Evolutionary conservation across 495 filamentous ascomycete species (phyloP), one percentile per base, ranked within the genome.

Genomic region (Bryoglossum gracile): DNA sequence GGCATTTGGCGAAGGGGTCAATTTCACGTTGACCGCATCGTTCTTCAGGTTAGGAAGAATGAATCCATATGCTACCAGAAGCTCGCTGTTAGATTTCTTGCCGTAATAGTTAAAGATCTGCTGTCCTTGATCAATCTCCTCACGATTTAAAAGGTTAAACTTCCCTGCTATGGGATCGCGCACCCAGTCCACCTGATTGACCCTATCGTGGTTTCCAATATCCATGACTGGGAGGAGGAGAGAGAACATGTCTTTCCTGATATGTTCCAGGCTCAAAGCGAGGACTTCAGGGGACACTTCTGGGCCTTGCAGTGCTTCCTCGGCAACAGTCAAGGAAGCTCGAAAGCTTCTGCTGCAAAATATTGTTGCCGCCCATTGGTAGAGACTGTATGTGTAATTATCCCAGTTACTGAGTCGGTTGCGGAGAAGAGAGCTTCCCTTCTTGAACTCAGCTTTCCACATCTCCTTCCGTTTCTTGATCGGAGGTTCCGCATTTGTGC

Each of bases 61-160:
- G 48, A 78, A 78, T 24, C 74, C 73, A 53, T 78, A 78, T 0
- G 63, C 72, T 14, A 77, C 58, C 23, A 78, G 67, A 34, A 78
- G 54, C 62, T 77, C 75, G 58, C 43, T 51, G 40, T 50, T 53
- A 2, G 69, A 72, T 57, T 76, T 78, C 52, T 62, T 56, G 24
- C 73, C 73, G 55, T 78, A 78, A 56, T 72, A 75, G 56, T 78
- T 78, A 61, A 62, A 78, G 16, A 78, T 65, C 45, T 72, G 68
- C 8, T 57, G 37, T 14, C 65, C 65, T 43, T 50, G 2, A 0
- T n/a, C 0, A 11, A 59, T 36, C 4, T 0, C 54, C 41, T 44
- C 49, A 41, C 4, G 53, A 52, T 18, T 52, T 43, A 8, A 57
- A 30, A 49, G 44, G 51, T 38, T 58, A 57, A 52, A 59, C 23